Conservation (phyloP, 257 asterid genomes). For the Capsicum rhomboideum region DNA sequence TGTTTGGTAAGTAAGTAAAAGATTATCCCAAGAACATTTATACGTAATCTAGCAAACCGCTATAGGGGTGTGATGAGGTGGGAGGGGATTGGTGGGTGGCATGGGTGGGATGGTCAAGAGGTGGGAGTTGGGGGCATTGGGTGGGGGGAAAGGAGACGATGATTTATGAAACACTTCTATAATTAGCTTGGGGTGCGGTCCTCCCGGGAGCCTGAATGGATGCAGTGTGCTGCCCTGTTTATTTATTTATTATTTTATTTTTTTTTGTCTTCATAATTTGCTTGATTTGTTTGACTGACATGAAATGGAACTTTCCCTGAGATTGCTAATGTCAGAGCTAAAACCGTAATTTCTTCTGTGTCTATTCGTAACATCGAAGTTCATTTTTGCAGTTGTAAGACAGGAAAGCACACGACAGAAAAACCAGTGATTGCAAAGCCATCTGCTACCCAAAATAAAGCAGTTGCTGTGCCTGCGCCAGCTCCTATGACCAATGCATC, state of each 20-base stretch:
- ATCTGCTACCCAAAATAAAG: constrained; percentile 31
- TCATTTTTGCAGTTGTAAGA: constrained; percentile 29
- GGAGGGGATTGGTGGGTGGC: neutral
- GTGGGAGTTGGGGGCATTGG: neutral
- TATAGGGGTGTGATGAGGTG: neutral
- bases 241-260: too few species aligned
- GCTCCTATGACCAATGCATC: constrained; percentile 21
- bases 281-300: neutral
- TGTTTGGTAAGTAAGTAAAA: neutral
- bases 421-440: constrained; percentile 30
- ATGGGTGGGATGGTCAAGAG: neutral
- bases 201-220: neutral
- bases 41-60: neutral
- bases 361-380: neutral
- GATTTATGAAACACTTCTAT: neutral
- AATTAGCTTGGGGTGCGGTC: neutral
- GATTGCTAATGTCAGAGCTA: neutral
- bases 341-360: neutral
- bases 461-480: constrained; percentile 19
- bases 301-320: neutral
- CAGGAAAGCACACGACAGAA: constrained; percentile 44
- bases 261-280: neutral
- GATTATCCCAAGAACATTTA: neutral
- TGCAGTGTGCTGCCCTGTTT: neutral
- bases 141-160: neutral